Evolutionary conservation across 768 basidiomycete genomes (phyloP), one percentile per base, ranked within the genome.

Genomic region (Boletus vermiculosoides): DNA sequence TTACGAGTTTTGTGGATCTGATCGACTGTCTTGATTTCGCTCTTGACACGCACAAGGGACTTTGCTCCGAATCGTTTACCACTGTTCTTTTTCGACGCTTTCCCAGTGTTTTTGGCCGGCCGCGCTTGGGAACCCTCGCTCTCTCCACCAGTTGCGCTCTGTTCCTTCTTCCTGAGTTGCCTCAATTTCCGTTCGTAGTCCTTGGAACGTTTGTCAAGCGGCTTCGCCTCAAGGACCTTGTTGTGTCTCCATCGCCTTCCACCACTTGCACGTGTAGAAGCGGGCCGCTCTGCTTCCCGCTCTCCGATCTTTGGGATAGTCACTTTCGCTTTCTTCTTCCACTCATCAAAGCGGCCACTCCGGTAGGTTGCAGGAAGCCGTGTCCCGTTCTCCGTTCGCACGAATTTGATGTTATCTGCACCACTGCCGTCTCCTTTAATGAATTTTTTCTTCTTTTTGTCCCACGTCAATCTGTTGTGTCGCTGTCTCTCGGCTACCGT

Each of bases 401-500:
- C 88, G 62, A 98, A 80, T 73, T 97, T 98, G 64, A 96, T 80
- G 70, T 98, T 97, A 71, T 98, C 94, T 9, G 94, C 84, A 20
- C 94, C 96, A 44, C 75, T 79, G 12, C 92, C 91, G 54, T 86
- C 88, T 5, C 93, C 92, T 63, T 90, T 84, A 41, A 96, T 78
- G 61, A 97, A 97, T 66, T 89, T 92, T 71, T 97, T 97, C 76
- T 92, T 95, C 76, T 94, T 95, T 67, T 92, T 91, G 74, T 98
- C 94, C 97, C 97, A 99, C 30, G 80, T 87, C 66, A 92, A 68
- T 60, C 78, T 80, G 49, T 28, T 62, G 52, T 86, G 88, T 39
- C 82, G 81, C 55, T 80, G 84, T 50, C 83, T 81, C 34, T 83
- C 80, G 22, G 80, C 76, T 11, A 80, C 78, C 12, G 79, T 71